phyloP scores from a whole-genome alignment of 2,329 filamentous ascomycete species.

The Trichophyton rubrum region DNA sequence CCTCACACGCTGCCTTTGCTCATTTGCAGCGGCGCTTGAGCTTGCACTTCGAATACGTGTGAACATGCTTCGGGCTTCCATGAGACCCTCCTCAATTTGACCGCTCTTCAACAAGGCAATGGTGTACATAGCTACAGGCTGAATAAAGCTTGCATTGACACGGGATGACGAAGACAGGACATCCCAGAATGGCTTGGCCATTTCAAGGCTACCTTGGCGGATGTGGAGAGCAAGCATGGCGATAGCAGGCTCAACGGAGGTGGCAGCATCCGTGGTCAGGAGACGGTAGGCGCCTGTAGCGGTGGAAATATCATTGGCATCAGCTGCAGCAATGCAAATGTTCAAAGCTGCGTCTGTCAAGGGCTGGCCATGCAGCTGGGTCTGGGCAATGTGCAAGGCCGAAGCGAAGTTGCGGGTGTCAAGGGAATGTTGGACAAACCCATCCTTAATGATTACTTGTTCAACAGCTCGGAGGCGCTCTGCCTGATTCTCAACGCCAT shows the following conservation, averaged over 20 bases:
- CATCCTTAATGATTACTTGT: slow-evolving; percentile 57
- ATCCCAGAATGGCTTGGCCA: slow-evolving; percentile 70
- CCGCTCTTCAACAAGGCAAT: slow-evolving; percentile 78
- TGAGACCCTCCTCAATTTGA: slow-evolving; percentile 67
- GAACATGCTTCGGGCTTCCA: slow-evolving; percentile 76
- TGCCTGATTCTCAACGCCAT: slow-evolving; percentile 39
- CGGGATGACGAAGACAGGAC: slow-evolving; percentile 49
- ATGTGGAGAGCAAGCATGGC: slow-evolving; percentile 80
- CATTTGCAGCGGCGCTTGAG: slow-evolving; percentile 32
- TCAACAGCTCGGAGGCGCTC: slow-evolving; percentile 52
- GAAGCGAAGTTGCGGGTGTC: slow-evolving; percentile 57
- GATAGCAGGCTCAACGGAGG: slow-evolving; percentile 49
- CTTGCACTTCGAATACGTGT: slow-evolving; percentile 56
- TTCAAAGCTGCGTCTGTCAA: slow-evolving; percentile 54
- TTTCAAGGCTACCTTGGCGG: slow-evolving; percentile 64
- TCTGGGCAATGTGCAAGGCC: slow-evolving; percentile 61
- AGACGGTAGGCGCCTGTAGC: slow-evolving; percentile 55
- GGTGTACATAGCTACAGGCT: slow-evolving; percentile 81
- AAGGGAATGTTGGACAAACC: slow-evolving; percentile 68
- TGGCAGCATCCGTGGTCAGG: slow-evolving; percentile 42
- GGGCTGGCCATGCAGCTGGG: slow-evolving; percentile 43
- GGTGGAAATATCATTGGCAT: slow-evolving; percentile 57
- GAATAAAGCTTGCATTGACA: slow-evolving; percentile 56
- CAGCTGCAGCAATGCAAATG: slow-evolving; percentile 67
- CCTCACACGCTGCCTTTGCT: slow-evolving; percentile 42